Base-by-base conservation (phyloP, 2,329 filamentous ascomycete genomes). In the Ophiosphaerella korrae region DNA sequence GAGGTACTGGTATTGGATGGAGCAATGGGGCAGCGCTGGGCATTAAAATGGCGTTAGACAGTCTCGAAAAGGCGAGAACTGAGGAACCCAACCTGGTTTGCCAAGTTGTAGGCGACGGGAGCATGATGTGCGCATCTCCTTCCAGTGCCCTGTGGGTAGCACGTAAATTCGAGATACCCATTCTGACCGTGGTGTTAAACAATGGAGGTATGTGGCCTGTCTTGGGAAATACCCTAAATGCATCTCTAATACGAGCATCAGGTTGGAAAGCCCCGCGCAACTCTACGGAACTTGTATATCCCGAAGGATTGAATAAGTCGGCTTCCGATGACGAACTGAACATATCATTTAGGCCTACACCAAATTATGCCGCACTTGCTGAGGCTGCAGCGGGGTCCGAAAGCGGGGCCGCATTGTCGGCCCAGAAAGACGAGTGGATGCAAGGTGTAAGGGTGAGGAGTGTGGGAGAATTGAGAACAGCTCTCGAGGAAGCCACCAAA, bases 321-420 rank as follows among this genome's bases (percentile, higher is more conserved):
- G 81, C 81, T 1, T 80, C 76, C 14, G 84, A 85, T 64, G 82
- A 84, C 50, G 84, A 86, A 64, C 80, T 85, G 57, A 85, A 85
- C 62, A 85, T 86, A 55, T 82, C 81, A 1, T 85, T 86, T 53
- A 75, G 78, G 24, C 84, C 84, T 0, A 74, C 76, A 5, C 84
- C 84, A 0, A 82, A 86, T 65, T 86, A 83, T 59, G 69, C 81
- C 0, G 83, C 82, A 34, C 84, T 86, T 42, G 84, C 83, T 21
- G 83, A 84, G 71, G 84, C 83, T 1, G 83, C 84, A 0, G 80
- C 81, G 33, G 47, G 45, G 12, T 23, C 29, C 14, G 26, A 29
- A 11, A 29, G 26, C 26, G 26, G 8, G 6, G 26, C 26, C 26
- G 26, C 26, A 29, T 29, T 6, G 26, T 29, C 26, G 6, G 26